Conservation (phyloP, 352 stramenopile species). For the Elongisporangium prolatum region DNA sequence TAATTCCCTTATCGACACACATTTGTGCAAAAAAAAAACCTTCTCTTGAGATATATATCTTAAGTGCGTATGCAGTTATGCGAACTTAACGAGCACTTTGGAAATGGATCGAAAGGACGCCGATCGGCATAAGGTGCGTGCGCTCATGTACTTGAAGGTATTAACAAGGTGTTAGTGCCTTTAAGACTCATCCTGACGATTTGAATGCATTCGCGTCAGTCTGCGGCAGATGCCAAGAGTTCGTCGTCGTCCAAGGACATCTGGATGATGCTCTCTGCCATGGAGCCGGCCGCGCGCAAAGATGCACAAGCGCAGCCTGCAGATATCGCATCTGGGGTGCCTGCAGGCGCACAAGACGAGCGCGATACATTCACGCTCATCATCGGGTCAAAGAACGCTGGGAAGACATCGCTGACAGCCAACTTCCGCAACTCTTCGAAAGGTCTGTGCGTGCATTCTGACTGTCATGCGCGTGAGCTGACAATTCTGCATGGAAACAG, state of each 20-base stretch:
- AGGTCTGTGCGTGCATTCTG: conserved; percentile 9
- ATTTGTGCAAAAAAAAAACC: not conserved
- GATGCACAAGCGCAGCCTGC: conserved; percentile 12
- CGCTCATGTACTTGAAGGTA: not conserved
- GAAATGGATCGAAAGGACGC: not conserved
- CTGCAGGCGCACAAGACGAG: conserved; percentile 29
- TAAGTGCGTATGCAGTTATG: not conserved
- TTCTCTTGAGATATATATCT: not conserved
- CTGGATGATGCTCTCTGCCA: conserved; percentile 57
- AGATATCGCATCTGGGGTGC: conserved; percentile 11
- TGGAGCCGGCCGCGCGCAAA: conserved; percentile 19
- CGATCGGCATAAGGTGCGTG: not conserved
- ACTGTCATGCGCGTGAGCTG: conserved; percentile 4
- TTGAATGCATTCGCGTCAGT: not conserved
- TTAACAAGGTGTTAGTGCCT: too few relatives aligned
- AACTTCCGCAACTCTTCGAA: conserved; percentile 65
- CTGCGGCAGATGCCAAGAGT: conserved; percentile 7
- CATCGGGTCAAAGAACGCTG: conserved; percentile 55
- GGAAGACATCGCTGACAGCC: conserved; percentile 80
- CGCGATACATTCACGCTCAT: conserved; percentile 72
- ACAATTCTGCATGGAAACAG: conserved; percentile 15
- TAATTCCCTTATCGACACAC: not conserved
- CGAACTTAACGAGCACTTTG: not conserved
- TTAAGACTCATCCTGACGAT: not conserved
- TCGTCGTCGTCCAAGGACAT: conserved; percentile 56